Conservation (phyloP, 345 rosid species). For the Populus tremula region DNA sequence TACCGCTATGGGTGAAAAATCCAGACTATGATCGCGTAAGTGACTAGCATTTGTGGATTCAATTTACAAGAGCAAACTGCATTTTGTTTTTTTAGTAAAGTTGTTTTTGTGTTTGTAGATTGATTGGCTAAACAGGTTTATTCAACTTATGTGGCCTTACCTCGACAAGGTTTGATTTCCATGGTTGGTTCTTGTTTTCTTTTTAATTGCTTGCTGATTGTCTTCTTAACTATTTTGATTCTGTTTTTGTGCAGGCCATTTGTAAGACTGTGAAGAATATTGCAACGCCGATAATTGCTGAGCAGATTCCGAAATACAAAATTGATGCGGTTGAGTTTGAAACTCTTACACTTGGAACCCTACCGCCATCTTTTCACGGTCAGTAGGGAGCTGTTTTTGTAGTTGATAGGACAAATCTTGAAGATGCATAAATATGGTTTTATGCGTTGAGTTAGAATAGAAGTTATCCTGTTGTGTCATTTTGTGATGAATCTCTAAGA, state of each 20-base stretch:
- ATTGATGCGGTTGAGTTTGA: constrained; percentile 89
- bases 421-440: background rate
- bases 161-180: constrained; percentile 77
- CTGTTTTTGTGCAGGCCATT: constrained; percentile 55
- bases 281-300: constrained; percentile 80
- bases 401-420: background rate
- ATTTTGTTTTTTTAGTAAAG: background rate
- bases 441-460: background rate
- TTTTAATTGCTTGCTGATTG: constrained; percentile 5
- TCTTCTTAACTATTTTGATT: constrained; percentile 8
- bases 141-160: constrained; percentile 86
- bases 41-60: background rate
- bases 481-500: background rate
- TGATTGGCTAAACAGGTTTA: constrained; percentile 87
- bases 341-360: constrained; percentile 74
- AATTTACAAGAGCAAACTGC: background rate
- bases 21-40: constrained; percentile 93
- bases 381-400: background rate
- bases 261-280: constrained; percentile 68
- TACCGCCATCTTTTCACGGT: constrained; percentile 95
- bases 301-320: constrained; percentile 88
- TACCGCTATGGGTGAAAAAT: constrained; percentile 90
- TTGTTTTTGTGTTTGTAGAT: constrained; percentile 41
- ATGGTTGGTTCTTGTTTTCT: background rate
- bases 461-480: background rate